Percentiles rank a stretch among this genome's conserved stretches.
These are phyloP conservation scores for Vigna reflexopilosa DNA, from an alignment of 306 rosid genomes.

Conservation along the genomic window DNA sequence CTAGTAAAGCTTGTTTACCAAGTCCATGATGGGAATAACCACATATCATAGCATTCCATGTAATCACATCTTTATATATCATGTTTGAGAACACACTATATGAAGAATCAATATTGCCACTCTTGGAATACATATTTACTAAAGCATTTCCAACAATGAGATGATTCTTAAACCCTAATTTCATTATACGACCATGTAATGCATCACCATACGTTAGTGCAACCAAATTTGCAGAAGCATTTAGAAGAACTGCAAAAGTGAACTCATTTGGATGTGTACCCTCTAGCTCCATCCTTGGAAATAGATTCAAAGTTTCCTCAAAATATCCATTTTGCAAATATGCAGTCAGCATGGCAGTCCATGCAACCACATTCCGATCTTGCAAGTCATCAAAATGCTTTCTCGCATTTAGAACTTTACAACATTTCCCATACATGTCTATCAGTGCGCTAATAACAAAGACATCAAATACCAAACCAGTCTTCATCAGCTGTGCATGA, in stretches of 20 bases:
- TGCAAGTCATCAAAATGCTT: not conserved
- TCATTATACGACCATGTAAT: not conserved
- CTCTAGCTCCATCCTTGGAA: not conserved
- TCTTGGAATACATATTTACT: slow-evolving; percentile 1
- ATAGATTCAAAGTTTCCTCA: not conserved
- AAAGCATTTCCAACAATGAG: not conserved
- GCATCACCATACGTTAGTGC: not conserved
- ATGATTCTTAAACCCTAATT: not conserved
- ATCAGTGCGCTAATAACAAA: not conserved
- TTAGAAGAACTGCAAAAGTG: not conserved
- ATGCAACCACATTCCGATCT: not conserved
- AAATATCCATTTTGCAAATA: not conserved
- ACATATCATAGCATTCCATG: not conserved
- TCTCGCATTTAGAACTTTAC: not conserved
- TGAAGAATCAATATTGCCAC: not conserved
- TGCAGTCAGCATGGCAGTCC: not conserved
- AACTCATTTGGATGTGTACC: not conserved
- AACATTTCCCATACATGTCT: not conserved
- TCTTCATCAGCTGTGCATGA: not conserved
- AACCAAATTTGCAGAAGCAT: not conserved
- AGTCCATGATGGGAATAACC: not conserved
- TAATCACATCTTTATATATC: not conserved
- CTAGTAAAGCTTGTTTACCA: not conserved
- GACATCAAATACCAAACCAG: not conserved
- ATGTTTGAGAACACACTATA: slow-evolving; percentile 1